phyloP scores from a whole-genome alignment of 306 rosid species.

The Medicago arabica region DNA sequence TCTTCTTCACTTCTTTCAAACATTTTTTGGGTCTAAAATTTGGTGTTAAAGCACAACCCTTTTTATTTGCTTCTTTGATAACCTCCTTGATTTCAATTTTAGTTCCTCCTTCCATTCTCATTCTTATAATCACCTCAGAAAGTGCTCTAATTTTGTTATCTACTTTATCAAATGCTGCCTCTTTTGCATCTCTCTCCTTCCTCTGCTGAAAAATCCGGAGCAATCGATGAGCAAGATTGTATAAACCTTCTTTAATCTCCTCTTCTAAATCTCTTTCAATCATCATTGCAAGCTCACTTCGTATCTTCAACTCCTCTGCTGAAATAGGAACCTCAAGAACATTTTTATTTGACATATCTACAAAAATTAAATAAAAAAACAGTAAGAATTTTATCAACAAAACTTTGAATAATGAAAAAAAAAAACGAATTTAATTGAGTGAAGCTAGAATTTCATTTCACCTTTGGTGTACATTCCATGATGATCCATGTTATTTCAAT shows the following conservation, averaged over 20 bases:
- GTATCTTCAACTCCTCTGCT: conserved; percentile 63
- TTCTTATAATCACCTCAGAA: conserved; percentile 67
- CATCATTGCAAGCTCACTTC: conserved; percentile 63
- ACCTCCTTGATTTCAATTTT: conserved; percentile 65
- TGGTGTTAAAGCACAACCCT: conserved; percentile 23
- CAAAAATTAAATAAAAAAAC: conserved; percentile 15
- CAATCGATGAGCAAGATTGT: conserved; percentile 70
- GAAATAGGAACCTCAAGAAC: conserved; percentile 36
- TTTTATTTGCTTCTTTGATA: conserved; percentile 44
- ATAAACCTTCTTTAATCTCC: conserved; percentile 67
- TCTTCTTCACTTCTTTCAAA: conserved; percentile 41
- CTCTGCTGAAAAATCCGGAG: conserved; percentile 55
- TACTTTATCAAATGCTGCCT: neutral
- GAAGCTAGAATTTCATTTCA: conserved; percentile 43
- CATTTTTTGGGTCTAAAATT: conserved; percentile 19
- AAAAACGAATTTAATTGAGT: neutral
- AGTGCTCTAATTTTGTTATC: conserved; percentile 31
- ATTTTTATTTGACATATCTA: conserved; percentile 46
- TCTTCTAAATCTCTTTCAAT: conserved; percentile 74
- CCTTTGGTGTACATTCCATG: conserved; percentile 39
- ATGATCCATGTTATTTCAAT: conserved; percentile 48
- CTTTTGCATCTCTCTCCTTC: conserved; percentile 46
- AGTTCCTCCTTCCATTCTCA: conserved; percentile 66
- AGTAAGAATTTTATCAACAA: neutral
- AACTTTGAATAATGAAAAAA: neutral